Evolutionary conservation across 139 green algal genomes (phyloP).

Genomic region (Dunaliella sp.): DNA sequence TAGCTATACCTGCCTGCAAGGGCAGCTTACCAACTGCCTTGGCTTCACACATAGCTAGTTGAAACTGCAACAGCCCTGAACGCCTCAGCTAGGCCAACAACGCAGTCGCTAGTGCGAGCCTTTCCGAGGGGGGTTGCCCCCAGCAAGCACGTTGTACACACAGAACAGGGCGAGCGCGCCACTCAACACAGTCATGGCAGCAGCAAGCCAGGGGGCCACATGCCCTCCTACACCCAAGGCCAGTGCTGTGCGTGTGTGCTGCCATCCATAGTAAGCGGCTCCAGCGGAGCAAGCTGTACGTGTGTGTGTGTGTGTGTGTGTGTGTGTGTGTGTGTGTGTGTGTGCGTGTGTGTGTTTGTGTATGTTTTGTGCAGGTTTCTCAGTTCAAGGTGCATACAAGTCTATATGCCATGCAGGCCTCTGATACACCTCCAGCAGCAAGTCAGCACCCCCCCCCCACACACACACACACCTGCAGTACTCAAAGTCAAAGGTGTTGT

Average conservation of each 20-base stretch:
- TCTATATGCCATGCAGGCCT: too few species aligned
- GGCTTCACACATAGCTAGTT: too few species aligned
- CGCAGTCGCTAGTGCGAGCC: neutral
- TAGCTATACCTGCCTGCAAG: too few species aligned
- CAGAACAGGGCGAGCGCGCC: constrained; percentile 39
- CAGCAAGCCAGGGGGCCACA: constrained; percentile 1
- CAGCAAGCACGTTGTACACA: constrained; percentile 52
- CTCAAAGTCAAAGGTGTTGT: neutral
- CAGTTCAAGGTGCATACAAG: too few species aligned
- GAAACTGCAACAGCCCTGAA: too few species aligned
- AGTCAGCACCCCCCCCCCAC: too few species aligned
- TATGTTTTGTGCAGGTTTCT: neutral
- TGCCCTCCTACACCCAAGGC: neutral
- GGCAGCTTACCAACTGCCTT: too few species aligned
- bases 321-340: neutral
- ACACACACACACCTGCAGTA: neutral
- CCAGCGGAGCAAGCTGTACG: constrained; percentile 23
- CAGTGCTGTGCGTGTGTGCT: neutral
- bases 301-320: neutral
- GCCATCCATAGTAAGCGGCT: constrained; percentile 20
- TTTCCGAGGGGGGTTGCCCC: constrained; percentile 56
- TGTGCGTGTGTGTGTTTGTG: neutral
- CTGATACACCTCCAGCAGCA: too few species aligned
- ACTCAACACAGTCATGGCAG: constrained; percentile 21
- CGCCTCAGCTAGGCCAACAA: too few species aligned